phyloP scores from a whole-genome alignment of 768 basidiomycete genomes.

The Psilocybe sp. region DNA sequence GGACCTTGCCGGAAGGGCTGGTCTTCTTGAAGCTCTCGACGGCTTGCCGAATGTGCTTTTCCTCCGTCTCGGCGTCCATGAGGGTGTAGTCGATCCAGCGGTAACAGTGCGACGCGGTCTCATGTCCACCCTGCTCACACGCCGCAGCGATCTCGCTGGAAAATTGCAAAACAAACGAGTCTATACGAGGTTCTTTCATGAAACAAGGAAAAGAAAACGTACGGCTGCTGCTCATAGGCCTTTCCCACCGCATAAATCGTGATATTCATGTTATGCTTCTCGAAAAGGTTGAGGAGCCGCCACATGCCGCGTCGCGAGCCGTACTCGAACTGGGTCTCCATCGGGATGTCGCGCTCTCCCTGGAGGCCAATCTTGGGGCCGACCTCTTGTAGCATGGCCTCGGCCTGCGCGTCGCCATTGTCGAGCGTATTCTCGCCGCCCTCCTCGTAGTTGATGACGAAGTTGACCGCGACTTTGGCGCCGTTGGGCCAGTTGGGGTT shows the following conservation, averaged over 20 bases:
- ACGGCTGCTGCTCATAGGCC: conserved; percentile 14
- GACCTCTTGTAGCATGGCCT: conserved; percentile 10
- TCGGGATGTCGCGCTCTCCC: conserved; percentile 14
- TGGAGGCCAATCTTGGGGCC: conserved; percentile 2
- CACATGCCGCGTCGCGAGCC: conserved; percentile 17
- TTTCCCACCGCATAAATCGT: conserved; percentile 16
- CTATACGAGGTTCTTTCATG: too few relatives aligned
- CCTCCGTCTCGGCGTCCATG: conserved; percentile 14
- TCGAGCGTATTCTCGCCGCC: conserved; percentile 16
- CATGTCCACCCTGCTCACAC: conserved; percentile 14
- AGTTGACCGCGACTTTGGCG: conserved; percentile 15
- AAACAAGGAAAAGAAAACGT: not conserved
- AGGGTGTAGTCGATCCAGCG: conserved; percentile 15
- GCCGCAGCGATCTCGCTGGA: conserved; percentile 12
- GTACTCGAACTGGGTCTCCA: conserved; percentile 17
- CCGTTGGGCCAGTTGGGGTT: conserved; percentile 16
- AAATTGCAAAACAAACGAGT: not conserved
- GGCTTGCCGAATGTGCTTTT: conserved; percentile 12
- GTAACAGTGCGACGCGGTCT: conserved; percentile 17
- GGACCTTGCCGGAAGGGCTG: conserved; percentile 11
- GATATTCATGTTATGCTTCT: conserved; percentile 13
- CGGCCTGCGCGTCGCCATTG: conserved; percentile 14
- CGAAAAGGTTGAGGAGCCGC: conserved; percentile 15
- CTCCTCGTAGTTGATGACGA: conserved; percentile 18
- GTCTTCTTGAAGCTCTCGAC: conserved; percentile 12